These are phyloP conservation scores for Syzygium aqueum DNA, from an alignment of 345 rosid genomes.

Conservation along the genomic window DNA sequence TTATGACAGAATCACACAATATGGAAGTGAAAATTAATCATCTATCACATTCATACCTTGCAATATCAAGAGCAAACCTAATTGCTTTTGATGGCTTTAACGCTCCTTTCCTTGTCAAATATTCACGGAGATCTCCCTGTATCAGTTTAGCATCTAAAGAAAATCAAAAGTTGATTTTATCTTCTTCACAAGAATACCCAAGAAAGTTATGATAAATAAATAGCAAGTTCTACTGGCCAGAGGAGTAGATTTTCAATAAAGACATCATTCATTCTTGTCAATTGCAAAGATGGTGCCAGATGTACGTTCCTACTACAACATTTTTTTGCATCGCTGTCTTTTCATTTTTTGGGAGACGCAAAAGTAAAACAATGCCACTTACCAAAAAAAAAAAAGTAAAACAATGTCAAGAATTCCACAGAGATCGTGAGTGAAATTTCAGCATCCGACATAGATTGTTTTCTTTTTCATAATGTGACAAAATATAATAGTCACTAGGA, in stretches of 20 bases:
- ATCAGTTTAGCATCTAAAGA: background rate
- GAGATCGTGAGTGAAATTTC: background rate
- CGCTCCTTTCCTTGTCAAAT: conserved; percentile 54
- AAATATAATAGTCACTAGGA: background rate
- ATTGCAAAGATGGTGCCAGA: background rate
- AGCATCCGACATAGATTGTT: background rate
- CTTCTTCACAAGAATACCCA: background rate
- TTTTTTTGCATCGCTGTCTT: background rate
- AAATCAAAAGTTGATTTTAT: background rate
- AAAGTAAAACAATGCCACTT: background rate
- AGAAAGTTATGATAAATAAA: background rate
- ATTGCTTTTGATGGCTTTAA: conserved; percentile 48
- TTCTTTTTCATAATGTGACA: background rate
- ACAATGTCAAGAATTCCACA: background rate
- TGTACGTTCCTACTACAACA: background rate
- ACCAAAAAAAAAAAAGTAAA: too few species aligned
- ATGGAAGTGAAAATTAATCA: background rate
- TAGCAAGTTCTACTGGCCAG: background rate
- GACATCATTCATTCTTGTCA: background rate
- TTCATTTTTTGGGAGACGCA: background rate
- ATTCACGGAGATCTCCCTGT: conserved; percentile 75
- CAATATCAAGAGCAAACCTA: conserved; percentile 86
- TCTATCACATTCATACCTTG: conserved; percentile 44
- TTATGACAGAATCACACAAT: background rate
- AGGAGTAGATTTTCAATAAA: background rate